Evolutionary conservation across 1,284 basidiomycete species (phyloP).

Genomic region (Moesziomyces aphidis): DNA sequence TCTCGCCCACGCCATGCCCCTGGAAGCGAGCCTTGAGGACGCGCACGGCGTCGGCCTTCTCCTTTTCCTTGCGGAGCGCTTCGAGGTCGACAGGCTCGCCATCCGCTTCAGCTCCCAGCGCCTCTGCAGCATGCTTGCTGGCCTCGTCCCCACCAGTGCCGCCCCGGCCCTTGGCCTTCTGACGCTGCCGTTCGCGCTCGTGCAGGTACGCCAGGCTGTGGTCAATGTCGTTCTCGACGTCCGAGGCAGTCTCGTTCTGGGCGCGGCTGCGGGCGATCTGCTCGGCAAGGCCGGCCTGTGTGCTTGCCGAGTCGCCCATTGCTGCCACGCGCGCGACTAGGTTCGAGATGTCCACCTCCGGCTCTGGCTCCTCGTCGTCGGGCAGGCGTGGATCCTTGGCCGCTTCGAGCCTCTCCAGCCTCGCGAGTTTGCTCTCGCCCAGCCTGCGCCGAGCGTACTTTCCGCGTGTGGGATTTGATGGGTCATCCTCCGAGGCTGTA

Average conservation of each 20-base stretch:
- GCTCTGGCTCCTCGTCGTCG: constrained; percentile 56
- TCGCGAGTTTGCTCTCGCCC: constrained; percentile 55
- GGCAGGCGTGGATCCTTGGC: constrained; percentile 35
- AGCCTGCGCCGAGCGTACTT: constrained; percentile 57
- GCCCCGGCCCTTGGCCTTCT: constrained; percentile 34
- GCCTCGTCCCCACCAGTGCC: constrained; percentile 6
- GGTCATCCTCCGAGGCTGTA: constrained; percentile 12
- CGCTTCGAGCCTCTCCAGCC: constrained; percentile 47
- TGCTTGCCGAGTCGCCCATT: constrained; percentile 37
- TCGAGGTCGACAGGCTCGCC: constrained; percentile 46
- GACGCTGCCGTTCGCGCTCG: constrained; percentile 39
- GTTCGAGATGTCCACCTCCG: constrained; percentile 61
- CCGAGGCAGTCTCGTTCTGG: constrained; percentile 41
- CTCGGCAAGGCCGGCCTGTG: constrained; percentile 36
- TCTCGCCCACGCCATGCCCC: constrained; percentile 45
- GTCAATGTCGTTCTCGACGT: constrained; percentile 60
- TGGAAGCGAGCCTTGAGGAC: constrained; percentile 52
- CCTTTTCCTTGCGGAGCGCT: constrained; percentile 50
- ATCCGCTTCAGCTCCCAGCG: constrained; percentile 23
- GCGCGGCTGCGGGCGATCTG: constrained; percentile 31
- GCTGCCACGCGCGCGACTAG: constrained; percentile 55
- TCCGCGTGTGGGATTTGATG: constrained; percentile 21
- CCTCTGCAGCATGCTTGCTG: constrained; percentile 5
- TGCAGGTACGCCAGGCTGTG: constrained; percentile 53
- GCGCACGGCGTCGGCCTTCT: constrained; percentile 56